Base-by-base conservation (phyloP, 1,284 basidiomycete species). In the Anthracocystis setariae region DNA sequence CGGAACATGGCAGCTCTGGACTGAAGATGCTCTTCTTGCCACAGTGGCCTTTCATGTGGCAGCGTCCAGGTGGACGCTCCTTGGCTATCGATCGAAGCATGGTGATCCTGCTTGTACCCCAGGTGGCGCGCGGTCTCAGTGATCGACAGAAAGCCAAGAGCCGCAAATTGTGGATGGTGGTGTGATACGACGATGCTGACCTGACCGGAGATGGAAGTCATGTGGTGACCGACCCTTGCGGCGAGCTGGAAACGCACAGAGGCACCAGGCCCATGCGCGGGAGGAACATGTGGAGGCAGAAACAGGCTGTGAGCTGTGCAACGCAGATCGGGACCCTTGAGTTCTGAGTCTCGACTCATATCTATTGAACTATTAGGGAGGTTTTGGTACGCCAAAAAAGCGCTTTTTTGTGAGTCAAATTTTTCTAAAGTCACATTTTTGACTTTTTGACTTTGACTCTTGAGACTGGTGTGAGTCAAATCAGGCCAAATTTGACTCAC, bases 21-120 rank as follows among this genome's bases (percentile, higher is more conserved):
- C 64, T 59, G 56, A 80, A 79, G 60, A 77, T 24, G 56, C 59
- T 69, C 50, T 66, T 76, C 62, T 79, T 77, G 50, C 78, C 78
- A 61, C 78, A 80, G 48, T 58, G 58, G 47, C 78, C 78, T 15
- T 69, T 63, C 77, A 80, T 80, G 52, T 73, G 65, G 52, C 78
- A 80, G 39, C 62, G 62, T 21, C 74, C 76, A 3, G 47, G 23
- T 18, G 63, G 60, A 46, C 68, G 69, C 50, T 25, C 42, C 40
- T 53, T 68, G 49, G 35, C 50, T 37, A 40, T n/a, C 24, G 43
- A 29, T 3, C 9, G 43, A 23, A 23, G 8, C 43, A 45, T 45
- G 43, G 29, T 15, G 12, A 13, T 17, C 18, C 13, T 18, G 25
- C 7, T 42, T 15, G 40, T 21, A 7, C 10, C 40, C 5, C 20